phyloP scores from a whole-genome alignment of 2,329 filamentous ascomycete genomes.

The Hysterium pulicare region DNA sequence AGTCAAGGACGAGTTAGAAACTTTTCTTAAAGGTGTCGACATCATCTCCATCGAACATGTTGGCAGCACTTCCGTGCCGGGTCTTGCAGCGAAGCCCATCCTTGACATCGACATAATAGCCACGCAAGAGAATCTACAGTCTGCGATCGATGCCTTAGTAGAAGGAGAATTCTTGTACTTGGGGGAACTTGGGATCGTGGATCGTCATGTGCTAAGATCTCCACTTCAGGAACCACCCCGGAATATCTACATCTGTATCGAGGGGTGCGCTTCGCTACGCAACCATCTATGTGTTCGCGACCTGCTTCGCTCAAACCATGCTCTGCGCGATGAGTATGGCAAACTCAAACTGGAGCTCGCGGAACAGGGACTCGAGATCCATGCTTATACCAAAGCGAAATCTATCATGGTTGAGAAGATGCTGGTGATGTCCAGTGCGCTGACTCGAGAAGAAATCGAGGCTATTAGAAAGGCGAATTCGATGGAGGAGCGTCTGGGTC shows the following conservation, averaged over 20 bases:
- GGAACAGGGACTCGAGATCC: slow-evolving; percentile 10
- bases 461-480: too few species aligned
- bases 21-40: slow-evolving; percentile 11
- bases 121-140: slow-evolving; percentile 18
- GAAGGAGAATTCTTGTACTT: slow-evolving; percentile 32
- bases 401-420: too few species aligned
- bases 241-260: slow-evolving; percentile 38
- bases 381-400: too few species aligned
- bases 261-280: slow-evolving; percentile 29
- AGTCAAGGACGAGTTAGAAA: slow-evolving; percentile 17
- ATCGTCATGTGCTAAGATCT: slow-evolving; percentile 34
- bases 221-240: slow-evolving; percentile 22
- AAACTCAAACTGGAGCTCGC: slow-evolving; percentile 20
- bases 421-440: too few species aligned
- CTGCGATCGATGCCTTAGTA: slow-evolving; percentile 28
- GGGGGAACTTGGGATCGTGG: slow-evolving; percentile 35
- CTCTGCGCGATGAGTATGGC: slow-evolving; percentile 30
- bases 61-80: slow-evolving; percentile 36
- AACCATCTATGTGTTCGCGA: slow-evolving; percentile 40
- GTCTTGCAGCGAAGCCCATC: slow-evolving; percentile 35
- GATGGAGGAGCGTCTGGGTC: too few species aligned
- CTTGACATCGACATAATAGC: slow-evolving; percentile 38
- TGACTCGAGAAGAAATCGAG: too few species aligned
- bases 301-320: slow-evolving; percentile 26
- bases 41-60: slow-evolving; percentile 34